These are phyloP conservation scores for Cryphonectria parasitica DNA, from an alignment of 2,329 filamentous ascomycete species.

Conservation along the genomic window DNA sequence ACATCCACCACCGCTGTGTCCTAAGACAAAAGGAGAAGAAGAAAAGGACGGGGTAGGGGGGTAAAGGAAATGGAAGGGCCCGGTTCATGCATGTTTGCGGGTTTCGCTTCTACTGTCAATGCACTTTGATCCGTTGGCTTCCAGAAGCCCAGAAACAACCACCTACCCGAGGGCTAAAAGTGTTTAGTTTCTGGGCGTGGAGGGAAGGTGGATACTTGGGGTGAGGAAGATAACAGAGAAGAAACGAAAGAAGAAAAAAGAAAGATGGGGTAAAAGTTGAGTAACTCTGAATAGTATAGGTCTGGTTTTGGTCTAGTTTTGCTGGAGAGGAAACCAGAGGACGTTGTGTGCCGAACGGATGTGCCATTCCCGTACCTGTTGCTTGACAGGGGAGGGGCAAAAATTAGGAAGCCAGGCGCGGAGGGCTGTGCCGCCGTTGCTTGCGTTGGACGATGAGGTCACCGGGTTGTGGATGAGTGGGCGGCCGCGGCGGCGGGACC, in stretches of 20 bases:
- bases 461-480: neutral
- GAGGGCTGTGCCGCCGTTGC: neutral
- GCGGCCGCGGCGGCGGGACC: no score
- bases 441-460: constrained; percentile 5
- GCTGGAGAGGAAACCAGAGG: neutral
- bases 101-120: neutral
- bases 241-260: no score
- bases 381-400: neutral
- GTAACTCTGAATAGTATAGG: neutral
- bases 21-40: no score
- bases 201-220: neutral
- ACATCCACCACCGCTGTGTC: neutral
- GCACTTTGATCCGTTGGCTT: neutral
- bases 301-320: neutral
- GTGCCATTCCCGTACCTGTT: neutral
- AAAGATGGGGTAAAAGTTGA: neutral
- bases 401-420: neutral
- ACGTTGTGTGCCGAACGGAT: neutral
- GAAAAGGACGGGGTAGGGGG: no score
- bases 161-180: neutral
- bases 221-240: no score
- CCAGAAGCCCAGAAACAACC: neutral
- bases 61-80: neutral
- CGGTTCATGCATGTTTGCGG: neutral
- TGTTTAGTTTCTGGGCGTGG: neutral